Evolutionary conservation across 2,329 filamentous ascomycete genomes (phyloP), one percentile per base, ranked within the genome.

Genomic region (Diaporthe sp.): DNA sequence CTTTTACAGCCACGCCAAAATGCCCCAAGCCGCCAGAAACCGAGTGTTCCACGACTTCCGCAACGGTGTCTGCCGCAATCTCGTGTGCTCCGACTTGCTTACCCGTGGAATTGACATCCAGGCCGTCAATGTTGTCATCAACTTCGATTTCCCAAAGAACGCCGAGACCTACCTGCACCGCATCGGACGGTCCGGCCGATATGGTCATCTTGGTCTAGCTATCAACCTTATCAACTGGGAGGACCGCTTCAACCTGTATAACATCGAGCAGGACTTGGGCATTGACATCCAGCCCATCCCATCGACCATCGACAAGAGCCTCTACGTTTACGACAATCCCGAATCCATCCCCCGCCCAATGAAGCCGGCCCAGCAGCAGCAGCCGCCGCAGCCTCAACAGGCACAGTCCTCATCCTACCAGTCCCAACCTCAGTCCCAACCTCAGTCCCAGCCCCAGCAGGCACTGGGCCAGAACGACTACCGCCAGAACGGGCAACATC

Each of bases 161-260:
- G 97, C 97, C 22, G 97, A 99, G 87, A 99, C 97, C 0, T 99
- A 99, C 83, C 92, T 99, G 75, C 97, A 99, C 87, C 95, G 97
- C 80, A 99, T 99, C 83, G 97, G 97, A 88, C 95, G 97, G 83
- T 99, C 97, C 71, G 97, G 97, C 79, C 95, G 97, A 79, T 99
- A 98, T 83, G 97, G 97, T 79, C 97, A 99, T 86, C 90, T 98
- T 82, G 97, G 97, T 90, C 89, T 99, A 79, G 97, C 97, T 78
- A 99, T 99, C 83, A 99, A 99, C 86, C 88, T 99, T 84, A 99
- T 99, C 89, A 98, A 98, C 85, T 99, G 97, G 97, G 97, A 99
- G 75, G 97, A 99, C 84, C 93, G 97, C 39, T 98, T 98, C 90
- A 99, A 98, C 85, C 90, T 99, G 28, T 99, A 99, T 89, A 97